Evolutionary conservation across 306 rosid species (phyloP), one percentile per base, ranked within the genome.

Genomic region (Vigna reflexopilosa): DNA sequence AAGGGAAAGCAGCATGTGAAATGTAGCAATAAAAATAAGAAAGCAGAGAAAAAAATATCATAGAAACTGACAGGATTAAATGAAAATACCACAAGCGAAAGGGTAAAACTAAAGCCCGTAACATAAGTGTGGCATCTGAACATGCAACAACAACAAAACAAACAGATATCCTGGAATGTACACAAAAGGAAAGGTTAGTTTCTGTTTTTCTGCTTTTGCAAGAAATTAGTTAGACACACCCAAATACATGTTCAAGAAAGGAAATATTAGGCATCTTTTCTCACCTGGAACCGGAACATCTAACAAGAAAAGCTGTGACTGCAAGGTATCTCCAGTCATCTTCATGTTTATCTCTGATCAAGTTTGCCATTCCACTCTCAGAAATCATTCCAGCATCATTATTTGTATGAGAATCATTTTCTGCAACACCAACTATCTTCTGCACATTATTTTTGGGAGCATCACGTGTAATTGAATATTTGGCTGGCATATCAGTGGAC

Each of bases 271-370:
- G 76, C 9, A 66, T 68, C 26, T 83, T 51, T 49, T 70, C 77
- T 73, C 72, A 95, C 99, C 92, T 87, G 88, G 99, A 89, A 82
- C 90, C 85, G 55, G 82, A 87, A 83, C 77, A 88, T 86, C 86
- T 95, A 80, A 95, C 96, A 78, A 88, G 96, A 84, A 95, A 93
- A 44, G 93, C 90, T 58, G 98, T 95, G 72, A 95, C 98, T 7
- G 98, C 97, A 67, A 95, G 87, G 85, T 95, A 93, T 89, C 99
- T 87, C 99, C 93, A 89, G 77, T 95, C 99, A 87, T 95, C 99
- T 74, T 91, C 99, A 87, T 82, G 84, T 58, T 85, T 87, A 68
- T 87, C 93, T 67, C 67, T 63, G 63, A 34, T 79, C 72, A 71
- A 71, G 73, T 81, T 79, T 64, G 63, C 50, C 54, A 75, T 80